phyloP scores from a whole-genome alignment of 805 yeast species.

The Myxozyma vanderwaltii region DNA sequence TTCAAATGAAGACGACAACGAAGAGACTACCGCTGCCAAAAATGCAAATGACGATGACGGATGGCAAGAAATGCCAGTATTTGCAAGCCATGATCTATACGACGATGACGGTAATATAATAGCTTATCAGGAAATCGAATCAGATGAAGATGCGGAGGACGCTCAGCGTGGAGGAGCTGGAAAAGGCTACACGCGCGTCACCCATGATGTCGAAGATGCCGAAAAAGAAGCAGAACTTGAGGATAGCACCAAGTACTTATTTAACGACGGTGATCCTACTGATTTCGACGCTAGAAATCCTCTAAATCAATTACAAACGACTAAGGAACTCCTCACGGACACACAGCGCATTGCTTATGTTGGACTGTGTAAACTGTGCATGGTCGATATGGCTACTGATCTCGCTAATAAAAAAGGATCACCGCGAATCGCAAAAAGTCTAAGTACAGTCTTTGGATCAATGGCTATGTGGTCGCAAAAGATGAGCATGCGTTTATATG shows the following conservation, averaged over 20 bases:
- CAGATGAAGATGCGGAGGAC: conserved; percentile 35
- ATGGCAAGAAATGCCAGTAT: conserved; percentile 88
- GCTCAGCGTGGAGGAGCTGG: conserved; percentile 50
- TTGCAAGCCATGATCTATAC: conserved; percentile 74
- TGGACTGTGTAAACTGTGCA: conserved; percentile 74
- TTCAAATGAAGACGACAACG: background rate
- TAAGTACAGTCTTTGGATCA: conserved; percentile 71
- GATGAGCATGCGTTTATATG: conserved; percentile 69
- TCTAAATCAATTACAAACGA: conserved; percentile 70
- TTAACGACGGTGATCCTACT: conserved; percentile 47
- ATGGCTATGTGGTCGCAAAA: conserved; percentile 83
- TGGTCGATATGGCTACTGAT: conserved; percentile 80
- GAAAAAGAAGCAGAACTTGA: conserved; percentile 58
- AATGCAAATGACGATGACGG: conserved; percentile 39
- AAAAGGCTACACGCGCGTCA: conserved; percentile 84
- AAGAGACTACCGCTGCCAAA: background rate
- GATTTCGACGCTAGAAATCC: conserved; percentile 46
- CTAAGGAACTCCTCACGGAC: conserved; percentile 78
- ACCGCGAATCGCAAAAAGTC: conserved; percentile 55
- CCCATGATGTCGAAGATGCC: conserved; percentile 82
- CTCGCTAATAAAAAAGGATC: conserved; percentile 60
- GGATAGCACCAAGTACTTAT: conserved; percentile 58
- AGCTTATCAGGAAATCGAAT: conserved; percentile 37
- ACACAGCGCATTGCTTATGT: conserved; percentile 89
- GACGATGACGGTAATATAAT: conserved; percentile 62